Evolutionary conservation across 1,139 yeast species (phyloP).

Genomic region (Geotrichum reessii): DNA sequence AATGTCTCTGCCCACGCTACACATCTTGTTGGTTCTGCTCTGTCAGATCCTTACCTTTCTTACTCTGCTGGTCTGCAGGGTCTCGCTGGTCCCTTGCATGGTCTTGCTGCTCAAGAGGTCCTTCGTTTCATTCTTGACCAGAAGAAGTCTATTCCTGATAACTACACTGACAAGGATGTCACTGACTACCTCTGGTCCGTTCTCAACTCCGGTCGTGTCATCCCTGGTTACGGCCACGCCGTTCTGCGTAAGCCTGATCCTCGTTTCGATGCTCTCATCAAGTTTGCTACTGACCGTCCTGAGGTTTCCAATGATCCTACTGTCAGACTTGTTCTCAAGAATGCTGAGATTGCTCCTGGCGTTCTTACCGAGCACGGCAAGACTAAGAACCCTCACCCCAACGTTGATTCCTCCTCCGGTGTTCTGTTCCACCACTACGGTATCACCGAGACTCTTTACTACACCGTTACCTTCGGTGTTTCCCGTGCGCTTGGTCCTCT

Average conservation of each 20-base stretch:
- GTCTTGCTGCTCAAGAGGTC: constrained; percentile 97
- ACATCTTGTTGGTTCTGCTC: constrained; percentile 93
- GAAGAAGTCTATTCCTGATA: constrained; percentile 68
- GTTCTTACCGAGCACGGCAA: constrained; percentile 95
- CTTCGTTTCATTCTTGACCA: constrained; percentile 86
- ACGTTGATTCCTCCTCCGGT: constrained; percentile 97
- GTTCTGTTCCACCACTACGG: constrained; percentile 96
- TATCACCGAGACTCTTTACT: constrained; percentile 88
- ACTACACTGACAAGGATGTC: constrained; percentile 65
- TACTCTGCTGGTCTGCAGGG: constrained; percentile 95
- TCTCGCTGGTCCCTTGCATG: constrained; percentile 97
- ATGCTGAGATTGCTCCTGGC: constrained; percentile 92
- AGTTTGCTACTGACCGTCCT: constrained; percentile 54
- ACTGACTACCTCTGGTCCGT: constrained; percentile 89
- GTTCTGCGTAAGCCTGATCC: constrained; percentile 96
- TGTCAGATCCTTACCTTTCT: constrained; percentile 87
- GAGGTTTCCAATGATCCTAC: constrained; percentile 38
- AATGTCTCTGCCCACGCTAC: constrained; percentile 97
- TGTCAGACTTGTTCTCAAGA: constrained; percentile 82
- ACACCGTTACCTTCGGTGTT: constrained; percentile 97
- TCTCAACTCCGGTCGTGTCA: constrained; percentile 86
- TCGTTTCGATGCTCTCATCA: constrained; percentile 95
- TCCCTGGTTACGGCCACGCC: constrained; percentile 98
- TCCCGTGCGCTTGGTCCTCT: constrained; percentile 97
- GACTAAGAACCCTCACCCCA: constrained; percentile 99